Conservation (phyloP, 2,329 filamentous ascomycete genomes). For the Pseudogymnoascus sp. region DNA sequence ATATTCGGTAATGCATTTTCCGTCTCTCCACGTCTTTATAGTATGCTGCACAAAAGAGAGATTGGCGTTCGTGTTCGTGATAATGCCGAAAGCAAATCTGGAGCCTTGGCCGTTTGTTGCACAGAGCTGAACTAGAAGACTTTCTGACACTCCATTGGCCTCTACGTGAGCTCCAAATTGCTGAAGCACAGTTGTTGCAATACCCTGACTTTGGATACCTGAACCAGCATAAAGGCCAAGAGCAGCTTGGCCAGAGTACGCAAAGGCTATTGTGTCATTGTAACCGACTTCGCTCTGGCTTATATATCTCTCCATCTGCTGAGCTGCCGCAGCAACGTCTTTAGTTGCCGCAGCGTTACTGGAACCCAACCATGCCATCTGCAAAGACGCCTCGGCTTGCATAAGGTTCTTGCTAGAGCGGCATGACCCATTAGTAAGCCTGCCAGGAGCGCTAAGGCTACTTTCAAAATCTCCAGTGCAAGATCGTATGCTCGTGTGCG, state of each 20-base stretch:
- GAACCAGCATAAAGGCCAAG: constrained; percentile 6
- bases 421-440: not conserved
- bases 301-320: not conserved
- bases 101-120: not conserved
- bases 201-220: not conserved
- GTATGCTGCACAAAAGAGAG: not conserved
- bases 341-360: not conserved
- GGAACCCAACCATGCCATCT: not conserved
- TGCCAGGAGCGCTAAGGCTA: not conserved
- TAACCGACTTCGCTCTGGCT: not conserved
- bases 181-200: not conserved
- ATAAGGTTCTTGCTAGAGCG: not conserved
- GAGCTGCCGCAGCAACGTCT: not conserved
- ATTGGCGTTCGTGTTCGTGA: constrained; percentile 6
- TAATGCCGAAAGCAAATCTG: constrained; percentile 2
- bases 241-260: not conserved
- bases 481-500: constrained; percentile 16
- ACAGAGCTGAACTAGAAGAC: constrained; percentile 6
- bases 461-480: constrained; percentile 4
- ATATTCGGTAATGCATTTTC: not conserved
- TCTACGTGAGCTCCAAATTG: not conserved
- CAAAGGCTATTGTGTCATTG: constrained; percentile 1
- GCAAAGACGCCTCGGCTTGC: not conserved
- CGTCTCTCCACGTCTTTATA: not conserved
- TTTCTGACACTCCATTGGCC: not conserved